A percentile compares a stretch with the other conserved stretches of the same genome.
Conservation (phyloP, 1,284 basidiomycete species). For the Agaricales sp. region DNA sequence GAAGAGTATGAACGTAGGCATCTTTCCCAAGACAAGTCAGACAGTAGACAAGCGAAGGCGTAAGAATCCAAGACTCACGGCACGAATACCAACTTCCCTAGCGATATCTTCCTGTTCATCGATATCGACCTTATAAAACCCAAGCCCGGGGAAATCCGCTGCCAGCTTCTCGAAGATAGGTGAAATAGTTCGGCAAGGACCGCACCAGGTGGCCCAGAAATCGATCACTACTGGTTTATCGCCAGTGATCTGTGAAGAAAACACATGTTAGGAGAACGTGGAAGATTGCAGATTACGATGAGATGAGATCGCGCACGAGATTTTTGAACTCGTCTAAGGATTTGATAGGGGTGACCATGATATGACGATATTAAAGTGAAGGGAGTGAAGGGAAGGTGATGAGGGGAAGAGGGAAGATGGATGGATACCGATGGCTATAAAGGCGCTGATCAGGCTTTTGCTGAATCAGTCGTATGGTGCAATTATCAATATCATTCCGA, state of each 20-base stretch:
- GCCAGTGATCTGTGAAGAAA: conserved; percentile 27
- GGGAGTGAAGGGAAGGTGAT: too few relatives aligned
- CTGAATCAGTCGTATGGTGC: too few relatives aligned
- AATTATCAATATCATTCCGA: too few relatives aligned
- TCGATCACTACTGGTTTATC: conserved; percentile 39
- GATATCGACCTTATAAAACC: conserved; percentile 78
- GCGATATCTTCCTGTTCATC: conserved; percentile 47
- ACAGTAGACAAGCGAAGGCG: conserved; percentile 4
- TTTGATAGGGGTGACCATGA: neutral
- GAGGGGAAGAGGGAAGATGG: too few relatives aligned
- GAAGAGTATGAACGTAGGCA: conserved; percentile 75
- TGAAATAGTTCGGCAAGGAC: conserved; percentile 70
- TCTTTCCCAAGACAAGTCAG: conserved; percentile 19
- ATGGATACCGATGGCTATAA: too few relatives aligned
- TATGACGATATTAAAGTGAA: neutral
- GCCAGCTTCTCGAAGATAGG: conserved; percentile 73
- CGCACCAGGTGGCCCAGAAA: conserved; percentile 50
- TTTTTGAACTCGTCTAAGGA: neutral
- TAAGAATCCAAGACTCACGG: conserved; percentile 34
- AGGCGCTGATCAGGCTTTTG: too few relatives aligned
- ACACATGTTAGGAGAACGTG: neutral
- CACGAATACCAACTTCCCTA: conserved; percentile 63
- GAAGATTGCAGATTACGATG: neutral
- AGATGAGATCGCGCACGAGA: neutral
- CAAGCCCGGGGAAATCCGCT: conserved; percentile 24